Conservation (phyloP, 345 rosid genomes). For the Camelina laxa region DNA sequence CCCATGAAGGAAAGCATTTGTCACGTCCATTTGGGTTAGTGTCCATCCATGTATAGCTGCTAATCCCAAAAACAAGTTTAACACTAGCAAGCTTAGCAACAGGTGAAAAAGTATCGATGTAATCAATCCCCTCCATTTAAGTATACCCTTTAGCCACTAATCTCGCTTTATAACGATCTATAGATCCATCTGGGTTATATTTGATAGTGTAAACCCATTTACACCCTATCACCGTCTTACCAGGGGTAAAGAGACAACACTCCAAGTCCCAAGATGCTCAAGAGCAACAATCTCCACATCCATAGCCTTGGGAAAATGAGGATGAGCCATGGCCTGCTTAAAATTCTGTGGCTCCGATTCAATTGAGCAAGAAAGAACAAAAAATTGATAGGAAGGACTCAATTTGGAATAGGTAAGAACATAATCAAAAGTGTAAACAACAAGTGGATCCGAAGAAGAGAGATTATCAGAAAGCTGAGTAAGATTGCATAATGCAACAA, state of each 20-base stretch:
- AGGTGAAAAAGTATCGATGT: no score
- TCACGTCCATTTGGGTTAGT: no score
- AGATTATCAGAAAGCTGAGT: fast-evolving
- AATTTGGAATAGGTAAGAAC: neutral
- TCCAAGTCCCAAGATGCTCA: no score
- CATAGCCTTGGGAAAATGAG: neutral
- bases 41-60: no score
- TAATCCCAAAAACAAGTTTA: no score
- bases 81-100: no score
- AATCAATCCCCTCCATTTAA: no score
- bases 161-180: neutral
- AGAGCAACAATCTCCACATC: neutral
- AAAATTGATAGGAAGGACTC: fast-evolving
- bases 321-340: neutral
- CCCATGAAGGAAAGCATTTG: no score
- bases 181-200: neutral
- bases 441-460: fast-evolving
- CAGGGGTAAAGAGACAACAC: neutral
- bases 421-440: no score
- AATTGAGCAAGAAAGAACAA: neutral
- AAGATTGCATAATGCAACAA: no score
- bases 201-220: neutral
- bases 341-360: neutral
- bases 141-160: no score
- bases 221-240: neutral